These are phyloP conservation scores for Infundibulicybe gibba DNA, from an alignment of 768 basidiomycete genomes.

Conservation along the genomic window DNA sequence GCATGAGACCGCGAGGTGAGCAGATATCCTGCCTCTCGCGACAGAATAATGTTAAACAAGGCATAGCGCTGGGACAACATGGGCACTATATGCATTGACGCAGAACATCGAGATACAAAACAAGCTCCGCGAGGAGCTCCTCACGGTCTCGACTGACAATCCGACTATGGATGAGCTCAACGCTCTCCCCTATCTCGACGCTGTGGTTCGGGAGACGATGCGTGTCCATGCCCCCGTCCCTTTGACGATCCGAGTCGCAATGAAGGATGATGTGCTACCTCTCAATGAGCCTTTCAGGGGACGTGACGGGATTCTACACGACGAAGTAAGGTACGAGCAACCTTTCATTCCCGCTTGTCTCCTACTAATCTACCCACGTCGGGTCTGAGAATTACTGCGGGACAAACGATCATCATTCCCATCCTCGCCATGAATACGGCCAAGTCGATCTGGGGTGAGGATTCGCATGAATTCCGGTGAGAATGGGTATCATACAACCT, in stretches of 20 bases:
- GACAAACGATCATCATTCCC: constrained; percentile 40
- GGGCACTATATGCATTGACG: constrained; percentile 53
- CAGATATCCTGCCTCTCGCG: not conserved
- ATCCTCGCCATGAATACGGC: constrained; percentile 47
- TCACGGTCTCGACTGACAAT: constrained; percentile 40
- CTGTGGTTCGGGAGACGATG: constrained; percentile 52
- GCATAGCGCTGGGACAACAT: constrained; percentile 37
- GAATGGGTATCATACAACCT: constrained; percentile 3
- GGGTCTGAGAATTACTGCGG: constrained; percentile 15
- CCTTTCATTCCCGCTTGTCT: constrained; percentile 4
- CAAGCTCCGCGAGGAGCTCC: constrained; percentile 53
- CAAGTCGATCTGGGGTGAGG: constrained; percentile 53
- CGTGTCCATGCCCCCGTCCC: constrained; percentile 49
- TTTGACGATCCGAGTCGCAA: constrained; percentile 33
- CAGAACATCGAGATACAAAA: constrained; percentile 41
- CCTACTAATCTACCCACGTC: not conserved
- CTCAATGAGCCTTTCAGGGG: constrained; percentile 41
- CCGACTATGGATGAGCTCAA: constrained; percentile 66
- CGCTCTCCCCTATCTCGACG: constrained; percentile 60
- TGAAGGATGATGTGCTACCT: constrained; percentile 46
- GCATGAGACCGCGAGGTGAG: constrained; percentile 52
- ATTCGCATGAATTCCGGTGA: constrained; percentile 55
- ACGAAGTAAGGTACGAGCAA: constrained; percentile 28
- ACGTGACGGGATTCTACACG: constrained; percentile 27
- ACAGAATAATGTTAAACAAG: not conserved